phyloP scores from a whole-genome alignment of 176 grass and related monocot species.

The Luzula sylvatica region DNA sequence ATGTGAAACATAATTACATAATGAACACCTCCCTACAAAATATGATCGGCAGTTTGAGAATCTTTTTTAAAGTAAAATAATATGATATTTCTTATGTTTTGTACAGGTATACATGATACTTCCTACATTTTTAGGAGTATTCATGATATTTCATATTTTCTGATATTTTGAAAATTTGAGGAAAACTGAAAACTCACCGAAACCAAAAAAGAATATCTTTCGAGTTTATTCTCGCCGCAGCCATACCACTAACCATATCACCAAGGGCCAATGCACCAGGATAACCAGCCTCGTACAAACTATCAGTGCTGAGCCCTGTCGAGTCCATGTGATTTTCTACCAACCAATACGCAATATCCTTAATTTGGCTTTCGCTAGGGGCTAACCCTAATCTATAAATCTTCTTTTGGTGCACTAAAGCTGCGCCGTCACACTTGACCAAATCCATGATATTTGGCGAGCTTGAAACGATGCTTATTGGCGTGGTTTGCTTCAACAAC shows the following conservation, averaged over 20 bases:
- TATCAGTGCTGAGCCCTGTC: constrained; percentile 92
- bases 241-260: constrained; percentile 76
- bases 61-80: too few species aligned
- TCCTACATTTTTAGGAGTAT: too few species aligned
- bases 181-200: too few species aligned
- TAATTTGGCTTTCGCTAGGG: constrained; percentile 68
- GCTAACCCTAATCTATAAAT: constrained; percentile 48
- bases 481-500: constrained; percentile 66
- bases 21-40: too few species aligned
- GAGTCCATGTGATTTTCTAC: constrained; percentile 71
- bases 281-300: constrained; percentile 84
- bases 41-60: too few species aligned
- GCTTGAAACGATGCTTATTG: constrained; percentile 58
- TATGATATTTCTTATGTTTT: too few species aligned
- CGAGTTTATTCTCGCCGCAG: constrained; percentile 72
- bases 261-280: constrained; percentile 59
- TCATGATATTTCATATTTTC: too few species aligned
- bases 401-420: constrained; percentile 61
- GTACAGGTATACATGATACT: too few species aligned
- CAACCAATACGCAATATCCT: constrained; percentile 67
- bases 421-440: constrained; percentile 67
- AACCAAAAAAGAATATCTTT: constrained; percentile 78
- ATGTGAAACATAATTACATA: too few species aligned
- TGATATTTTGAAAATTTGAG: too few species aligned
- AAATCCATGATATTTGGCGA: constrained; percentile 94